Evolutionary conservation across 495 filamentous ascomycete species (phyloP).

Genomic region (Mytilinidion resinicola): DNA sequence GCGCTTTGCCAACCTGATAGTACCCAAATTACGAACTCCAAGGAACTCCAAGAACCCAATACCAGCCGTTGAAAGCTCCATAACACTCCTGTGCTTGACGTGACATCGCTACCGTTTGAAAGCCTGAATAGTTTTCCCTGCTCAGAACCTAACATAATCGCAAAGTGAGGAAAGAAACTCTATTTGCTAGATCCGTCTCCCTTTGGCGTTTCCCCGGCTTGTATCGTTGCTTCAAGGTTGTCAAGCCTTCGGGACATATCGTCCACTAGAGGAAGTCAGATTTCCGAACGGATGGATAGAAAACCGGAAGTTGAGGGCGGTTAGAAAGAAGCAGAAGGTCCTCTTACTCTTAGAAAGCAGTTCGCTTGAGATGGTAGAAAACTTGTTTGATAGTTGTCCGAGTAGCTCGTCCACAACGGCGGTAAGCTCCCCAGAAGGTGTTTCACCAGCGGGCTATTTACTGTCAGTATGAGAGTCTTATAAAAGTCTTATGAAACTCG

Average conservation of each 20-base stretch:
- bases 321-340: background rate
- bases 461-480: too few relatives aligned
- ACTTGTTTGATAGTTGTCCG: constrained; percentile 75
- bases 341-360: constrained; percentile 80
- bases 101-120: background rate
- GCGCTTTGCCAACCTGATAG: too few relatives aligned
- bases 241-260: constrained; percentile 90
- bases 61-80: too few relatives aligned
- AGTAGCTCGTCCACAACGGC: constrained; percentile 79
- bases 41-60: too few relatives aligned
- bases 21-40: too few relatives aligned
- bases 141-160: background rate
- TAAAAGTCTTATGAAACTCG: too few relatives aligned
- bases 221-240: constrained; percentile 71
- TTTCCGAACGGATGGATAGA: background rate
- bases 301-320: background rate
- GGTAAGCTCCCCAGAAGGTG: constrained; percentile 54
- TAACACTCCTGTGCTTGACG: too few relatives aligned
- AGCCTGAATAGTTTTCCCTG: background rate
- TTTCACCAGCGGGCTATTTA: constrained; percentile 1
- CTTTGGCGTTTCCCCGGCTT: constrained; percentile 43
- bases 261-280: constrained; percentile 58
- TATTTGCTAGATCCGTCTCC: constrained; percentile 6
- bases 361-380: constrained; percentile 70
- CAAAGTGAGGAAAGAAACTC: background rate